A percentile compares a stretch with the other conserved stretches of the same genome.
phyloP scores from a whole-genome alignment of 306 rosid genomes.

The Sindora glabra region DNA sequence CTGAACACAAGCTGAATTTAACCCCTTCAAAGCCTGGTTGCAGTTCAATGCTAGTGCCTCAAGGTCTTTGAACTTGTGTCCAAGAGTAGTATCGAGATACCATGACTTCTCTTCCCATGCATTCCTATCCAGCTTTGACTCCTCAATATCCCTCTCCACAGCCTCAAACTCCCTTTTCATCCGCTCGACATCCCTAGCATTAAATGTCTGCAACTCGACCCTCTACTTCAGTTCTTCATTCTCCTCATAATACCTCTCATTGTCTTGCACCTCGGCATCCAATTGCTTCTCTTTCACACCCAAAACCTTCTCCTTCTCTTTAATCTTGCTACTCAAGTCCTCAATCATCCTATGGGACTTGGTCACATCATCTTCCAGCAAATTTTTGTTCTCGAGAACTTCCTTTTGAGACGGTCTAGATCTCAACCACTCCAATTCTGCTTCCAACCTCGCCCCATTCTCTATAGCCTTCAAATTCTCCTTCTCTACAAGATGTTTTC shows the following conservation, averaged over 20 bases:
- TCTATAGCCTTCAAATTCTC: slow-evolving; percentile 21
- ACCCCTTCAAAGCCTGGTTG: slow-evolving; percentile 73
- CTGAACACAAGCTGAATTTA: not conserved
- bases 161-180: slow-evolving; percentile 91
- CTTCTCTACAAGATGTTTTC: slow-evolving; percentile 28
- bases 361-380: slow-evolving; percentile 61
- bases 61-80: slow-evolving; percentile 57
- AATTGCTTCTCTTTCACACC: slow-evolving; percentile 55
- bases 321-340: slow-evolving; percentile 30
- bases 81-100: slow-evolving; percentile 46
- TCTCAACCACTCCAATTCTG: slow-evolving; percentile 32
- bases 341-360: slow-evolving; percentile 63
- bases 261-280: slow-evolving; percentile 51
- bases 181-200: slow-evolving; percentile 76
- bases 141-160: slow-evolving; percentile 66
- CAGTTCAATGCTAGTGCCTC: slow-evolving; percentile 66
- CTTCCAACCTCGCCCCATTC: slow-evolving; percentile 19
- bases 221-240: slow-evolving; percentile 55
- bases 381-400: slow-evolving; percentile 39
- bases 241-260: slow-evolving; percentile 43
- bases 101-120: slow-evolving; percentile 75
- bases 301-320: slow-evolving; percentile 35
- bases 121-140: slow-evolving; percentile 59
- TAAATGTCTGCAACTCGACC: slow-evolving; percentile 64
- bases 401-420: slow-evolving; percentile 48